Base-by-base conservation (phyloP, 768 basidiomycete genomes). In the Podaxis sp. region DNA sequence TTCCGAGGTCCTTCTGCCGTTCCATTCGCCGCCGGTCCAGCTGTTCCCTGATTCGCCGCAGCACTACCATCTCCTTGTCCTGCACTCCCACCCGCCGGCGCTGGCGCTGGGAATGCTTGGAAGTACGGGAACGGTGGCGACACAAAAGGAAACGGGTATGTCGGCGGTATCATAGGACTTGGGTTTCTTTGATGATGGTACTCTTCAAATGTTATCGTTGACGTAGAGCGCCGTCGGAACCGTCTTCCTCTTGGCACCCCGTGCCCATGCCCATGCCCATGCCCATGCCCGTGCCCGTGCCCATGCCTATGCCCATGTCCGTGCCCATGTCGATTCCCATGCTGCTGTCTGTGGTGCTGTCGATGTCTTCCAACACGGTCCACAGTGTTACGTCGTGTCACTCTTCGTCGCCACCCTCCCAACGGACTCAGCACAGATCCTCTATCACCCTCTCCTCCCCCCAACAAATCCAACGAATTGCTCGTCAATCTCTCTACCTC, bases 141-240 rank as follows among this genome's bases (percentile, higher is more conserved):
- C 9, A 50, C 57, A 16, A 48, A 57, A 14, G 57, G 57, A 38
- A 28, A 57, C 13, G 57, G 57, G 21, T 57, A 57, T 37, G 48
- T 50, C 1, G 57, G 25, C 2, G 57, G 57, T 38, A 57, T 48
- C 57, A 57, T 57, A 21, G 57, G 57, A 16, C 57, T 57, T 23
- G 47, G 35, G 23, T 57, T 57, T 23, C 57, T 48, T 50, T 57
- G 58, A 51, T 60, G 59, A 3, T 53, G 51, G 28, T 53, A 53
- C 23, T 60, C 59, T 11, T 60, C 59, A 37, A 60, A 60, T 23
- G 59, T 60, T 28, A 60, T 60, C 27, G 59, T 60, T 25, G 59
- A 60, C 32, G 50, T 53, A 5, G 59, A 60, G 2, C 59, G 40
- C 37, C 51, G 51, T n/a, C 51, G 25, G 42, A 54, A 60, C n/a